Conservation (phyloP, 768 basidiomycete species). For the Pisolithus orientalis region DNA sequence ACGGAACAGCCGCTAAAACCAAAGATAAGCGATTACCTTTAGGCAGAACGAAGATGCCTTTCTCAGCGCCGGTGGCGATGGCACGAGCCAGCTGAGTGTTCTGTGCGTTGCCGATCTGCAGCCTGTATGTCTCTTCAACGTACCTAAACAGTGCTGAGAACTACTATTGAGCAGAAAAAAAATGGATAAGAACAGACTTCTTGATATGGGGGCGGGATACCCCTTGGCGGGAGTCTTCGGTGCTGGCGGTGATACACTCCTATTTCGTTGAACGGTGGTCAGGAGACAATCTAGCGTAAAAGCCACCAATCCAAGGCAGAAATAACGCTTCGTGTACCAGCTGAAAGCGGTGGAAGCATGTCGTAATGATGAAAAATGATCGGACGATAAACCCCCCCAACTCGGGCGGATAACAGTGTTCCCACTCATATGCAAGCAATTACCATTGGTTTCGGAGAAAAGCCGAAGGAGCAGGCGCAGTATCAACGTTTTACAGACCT, state of each 20-base stretch:
- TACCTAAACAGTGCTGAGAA: conserved; percentile 43
- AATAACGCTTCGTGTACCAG: not conserved
- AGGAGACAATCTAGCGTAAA: conserved; percentile 13
- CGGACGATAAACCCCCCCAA: not conserved
- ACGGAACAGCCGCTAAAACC: not conserved
- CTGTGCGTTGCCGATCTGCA: conserved; percentile 76
- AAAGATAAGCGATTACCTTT: conserved; percentile 52
- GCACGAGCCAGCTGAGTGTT: conserved; percentile 74
- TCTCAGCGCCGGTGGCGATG: conserved; percentile 75
- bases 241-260: conserved; percentile 76
- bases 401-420: not conserved
- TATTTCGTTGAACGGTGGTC: conserved; percentile 29
- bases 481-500: conserved; percentile 38
- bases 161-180: conserved; percentile 7
- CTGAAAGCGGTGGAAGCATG: not conserved
- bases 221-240: conserved; percentile 73
- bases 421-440: not conserved
- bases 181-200: conserved; percentile 51
- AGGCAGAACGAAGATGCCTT: conserved; percentile 77
- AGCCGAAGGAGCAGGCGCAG: no score
- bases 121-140: conserved; percentile 77
- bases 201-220: conserved; percentile 92
- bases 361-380: not conserved
- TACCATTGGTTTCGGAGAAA: not conserved
- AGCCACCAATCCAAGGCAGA: conserved; percentile 2